Evolutionary conservation across 2,329 filamentous ascomycete genomes (phyloP).

Genomic region (Cercospora sp.): DNA sequence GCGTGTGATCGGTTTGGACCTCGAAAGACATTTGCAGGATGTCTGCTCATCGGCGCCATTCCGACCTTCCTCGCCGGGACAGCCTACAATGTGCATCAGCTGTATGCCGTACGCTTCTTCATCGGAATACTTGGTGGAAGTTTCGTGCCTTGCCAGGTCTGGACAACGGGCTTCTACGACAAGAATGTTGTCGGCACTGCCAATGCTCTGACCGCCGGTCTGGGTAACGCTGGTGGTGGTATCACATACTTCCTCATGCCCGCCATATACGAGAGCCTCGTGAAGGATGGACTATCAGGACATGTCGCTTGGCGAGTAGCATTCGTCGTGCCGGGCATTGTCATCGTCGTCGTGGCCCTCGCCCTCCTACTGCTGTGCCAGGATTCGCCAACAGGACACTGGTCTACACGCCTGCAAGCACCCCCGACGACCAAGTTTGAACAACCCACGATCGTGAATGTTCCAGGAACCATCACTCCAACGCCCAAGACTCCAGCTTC

Average conservation of each 20-base stretch:
- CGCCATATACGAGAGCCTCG: slow-evolving; percentile 61
- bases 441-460: slow-evolving; percentile 49
- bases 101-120: slow-evolving; percentile 77
- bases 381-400: slow-evolving; percentile 78
- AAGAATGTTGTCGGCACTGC: slow-evolving; percentile 88
- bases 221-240: slow-evolving; percentile 84
- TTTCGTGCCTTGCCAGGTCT: slow-evolving; percentile 87
- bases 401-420: slow-evolving; percentile 68
- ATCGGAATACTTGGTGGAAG: slow-evolving; percentile 75
- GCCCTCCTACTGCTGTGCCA: slow-evolving; percentile 49
- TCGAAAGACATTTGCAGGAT: slow-evolving; percentile 73
- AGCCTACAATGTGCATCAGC: slow-evolving; percentile 64
- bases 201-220: slow-evolving; percentile 80
- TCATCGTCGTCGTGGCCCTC: slow-evolving; percentile 21
- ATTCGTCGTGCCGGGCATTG: slow-evolving; percentile 69
- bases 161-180: slow-evolving; percentile 91
- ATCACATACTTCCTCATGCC: slow-evolving; percentile 95
- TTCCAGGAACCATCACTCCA: slow-evolving; percentile 54
- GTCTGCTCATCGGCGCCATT: slow-evolving; percentile 74
- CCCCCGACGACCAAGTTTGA: slow-evolving; percentile 53
- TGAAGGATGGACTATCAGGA: slow-evolving; percentile 35
- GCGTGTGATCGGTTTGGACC: slow-evolving; percentile 84
- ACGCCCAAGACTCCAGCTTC: slow-evolving; percentile 37
- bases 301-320: slow-evolving; percentile 80
- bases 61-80: slow-evolving; percentile 81